Base-by-base conservation (phyloP, 2,329 filamentous ascomycete genomes). In the Purpureocillium lavendulum region DNA sequence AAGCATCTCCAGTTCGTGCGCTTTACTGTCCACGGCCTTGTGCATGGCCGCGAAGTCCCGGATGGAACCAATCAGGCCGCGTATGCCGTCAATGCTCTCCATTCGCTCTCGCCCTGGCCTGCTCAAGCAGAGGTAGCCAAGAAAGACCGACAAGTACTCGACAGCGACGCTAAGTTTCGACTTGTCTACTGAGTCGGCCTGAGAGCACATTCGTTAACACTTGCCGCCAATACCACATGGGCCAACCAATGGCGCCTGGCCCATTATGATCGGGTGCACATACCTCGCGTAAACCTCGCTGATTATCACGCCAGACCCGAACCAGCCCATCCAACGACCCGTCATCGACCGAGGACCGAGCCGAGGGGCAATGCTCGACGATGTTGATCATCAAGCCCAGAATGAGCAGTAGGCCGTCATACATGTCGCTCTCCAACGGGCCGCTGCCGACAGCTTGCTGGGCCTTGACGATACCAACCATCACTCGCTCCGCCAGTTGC, bases 361-460 rank as follows among this genome's bases (percentile, higher is more conserved):
- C 81, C 16, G 69, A 58, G 13, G 78, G 67, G 52, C 80, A 87
- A 54, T 87, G 82, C 57, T 95, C 88, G 8, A 86, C 77, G 40
- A 96, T 75, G 53, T 96, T 96, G 59, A 94, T 94, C 61, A 90
- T 75, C 16, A 87, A 77, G 1, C 87, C 89, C 30, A 95, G 67
- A 38, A 85, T 75, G 32, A 96, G 70, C 36, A 95, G 75, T 12
- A 95, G 70, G 36, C 77, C 73, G 48, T 94, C 83, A 39, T 89
- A 64, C 2, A 70, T 61, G 16, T 67, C 65, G 2, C 65, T 60
- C 10, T 68, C 58, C 39, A 76, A 67, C n/a, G 66, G 61, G 21
- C 69, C 68, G 34, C 65, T 67, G 6, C 63, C 61, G 41, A 77
- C 61, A 7, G 69, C 69, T 2, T 62, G 56, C 30, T 72, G 60